Conservation (phyloP, 139 green algal species). For the Ostreobium quekettii region DNA sequence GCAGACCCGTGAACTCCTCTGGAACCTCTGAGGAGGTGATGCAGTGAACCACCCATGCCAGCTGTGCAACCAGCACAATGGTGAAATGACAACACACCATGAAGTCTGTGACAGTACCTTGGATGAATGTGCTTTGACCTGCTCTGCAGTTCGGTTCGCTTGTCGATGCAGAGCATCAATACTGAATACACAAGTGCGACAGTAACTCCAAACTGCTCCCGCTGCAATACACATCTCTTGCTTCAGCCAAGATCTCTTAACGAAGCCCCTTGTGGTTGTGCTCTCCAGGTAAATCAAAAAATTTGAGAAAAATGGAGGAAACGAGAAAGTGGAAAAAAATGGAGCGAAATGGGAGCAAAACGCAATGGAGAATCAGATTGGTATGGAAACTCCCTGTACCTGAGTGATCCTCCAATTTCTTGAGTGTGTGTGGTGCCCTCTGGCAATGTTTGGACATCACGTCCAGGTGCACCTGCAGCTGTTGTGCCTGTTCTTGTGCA, state of each 20-base stretch:
- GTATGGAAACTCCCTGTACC: too few relatives aligned
- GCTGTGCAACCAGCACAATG: slow-evolving; percentile 1
- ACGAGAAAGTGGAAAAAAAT: too few relatives aligned
- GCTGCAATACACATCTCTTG: too few relatives aligned
- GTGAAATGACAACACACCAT: not conserved
- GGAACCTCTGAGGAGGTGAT: not conserved
- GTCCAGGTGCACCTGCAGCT: not conserved
- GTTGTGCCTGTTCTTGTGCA: not conserved
- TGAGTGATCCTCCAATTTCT: not conserved
- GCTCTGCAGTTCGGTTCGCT: not conserved
- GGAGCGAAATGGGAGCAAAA: too few relatives aligned
- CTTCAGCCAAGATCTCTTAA: too few relatives aligned
- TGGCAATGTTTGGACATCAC: not conserved
- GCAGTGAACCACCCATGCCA: not conserved
- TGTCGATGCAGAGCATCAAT: too few relatives aligned
- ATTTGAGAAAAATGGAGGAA: too few relatives aligned
- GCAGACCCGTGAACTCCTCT: not conserved
- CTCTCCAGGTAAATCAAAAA: too few relatives aligned
- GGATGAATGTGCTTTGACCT: not conserved
- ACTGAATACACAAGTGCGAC: too few relatives aligned
- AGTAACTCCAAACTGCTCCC: too few relatives aligned
- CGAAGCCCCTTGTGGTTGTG: too few relatives aligned
- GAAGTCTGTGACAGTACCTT: not conserved
- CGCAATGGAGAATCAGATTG: too few relatives aligned
- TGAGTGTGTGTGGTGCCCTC: not conserved